Conservation (phyloP, 2,329 filamentous ascomycete genomes). For the Hypoxylon rubiginosum region DNA sequence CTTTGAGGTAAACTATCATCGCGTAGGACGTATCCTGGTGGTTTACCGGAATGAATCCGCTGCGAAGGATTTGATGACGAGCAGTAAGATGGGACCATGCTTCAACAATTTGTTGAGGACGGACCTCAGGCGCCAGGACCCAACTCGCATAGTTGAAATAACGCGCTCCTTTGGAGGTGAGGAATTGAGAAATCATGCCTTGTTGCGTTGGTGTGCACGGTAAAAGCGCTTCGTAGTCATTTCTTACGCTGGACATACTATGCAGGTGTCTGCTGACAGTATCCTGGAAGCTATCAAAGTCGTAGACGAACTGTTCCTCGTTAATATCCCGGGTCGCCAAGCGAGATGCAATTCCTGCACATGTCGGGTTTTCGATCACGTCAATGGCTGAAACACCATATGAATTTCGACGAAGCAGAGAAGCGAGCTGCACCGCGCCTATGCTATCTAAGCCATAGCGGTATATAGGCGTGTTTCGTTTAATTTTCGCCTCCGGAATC, state of each 20-base stretch:
- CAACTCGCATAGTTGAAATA: slow-evolving; percentile 83
- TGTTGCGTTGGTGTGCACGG: slow-evolving; percentile 86
- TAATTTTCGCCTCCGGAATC: slow-evolving; percentile 64
- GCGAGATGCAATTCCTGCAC: slow-evolving; percentile 52
- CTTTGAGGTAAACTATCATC: slow-evolving; percentile 74
- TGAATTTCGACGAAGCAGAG: slow-evolving; percentile 71
- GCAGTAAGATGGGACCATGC: slow-evolving; percentile 72
- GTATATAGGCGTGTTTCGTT: slow-evolving; percentile 79
- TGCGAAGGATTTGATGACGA: slow-evolving; percentile 79
- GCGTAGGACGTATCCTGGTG: slow-evolving; percentile 74
- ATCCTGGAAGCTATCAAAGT: slow-evolving; percentile 58
- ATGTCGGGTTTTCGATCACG: slow-evolving; percentile 75
- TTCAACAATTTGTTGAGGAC: slow-evolving; percentile 57
- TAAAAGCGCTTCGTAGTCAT: slow-evolving; percentile 68
- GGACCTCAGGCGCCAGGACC: slow-evolving; percentile 58
- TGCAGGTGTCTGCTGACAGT: slow-evolving; percentile 51
- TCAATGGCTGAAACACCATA: slow-evolving; percentile 75
- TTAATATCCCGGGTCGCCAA: slow-evolving; percentile 2
- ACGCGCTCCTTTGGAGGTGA: slow-evolving; percentile 73
- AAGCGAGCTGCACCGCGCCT: slow-evolving; percentile 83
- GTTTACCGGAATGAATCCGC: slow-evolving; percentile 76
- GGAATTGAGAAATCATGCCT: slow-evolving; percentile 82
- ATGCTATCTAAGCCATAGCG: slow-evolving; percentile 94
- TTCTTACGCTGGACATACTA: slow-evolving; percentile 34
- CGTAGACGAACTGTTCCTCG: slow-evolving; percentile 47